Conservation (phyloP, 306 rosid species). For the Astragalus glycyphyllos region DNA sequence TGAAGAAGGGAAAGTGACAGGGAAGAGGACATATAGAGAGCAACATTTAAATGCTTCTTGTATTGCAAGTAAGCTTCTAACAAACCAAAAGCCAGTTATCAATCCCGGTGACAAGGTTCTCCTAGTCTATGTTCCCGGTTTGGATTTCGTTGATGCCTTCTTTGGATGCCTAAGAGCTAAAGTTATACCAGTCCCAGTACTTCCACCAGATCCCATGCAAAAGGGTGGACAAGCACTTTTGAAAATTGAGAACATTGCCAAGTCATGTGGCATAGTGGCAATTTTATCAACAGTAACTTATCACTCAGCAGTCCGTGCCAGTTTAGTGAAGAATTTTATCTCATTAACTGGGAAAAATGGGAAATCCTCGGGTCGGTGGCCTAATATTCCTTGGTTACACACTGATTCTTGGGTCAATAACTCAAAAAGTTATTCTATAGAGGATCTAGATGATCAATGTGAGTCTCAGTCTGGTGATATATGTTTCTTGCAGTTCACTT, state of each 20-base stretch:
- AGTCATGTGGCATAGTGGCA: constrained; percentile 78
- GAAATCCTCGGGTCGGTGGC: constrained; percentile 74
- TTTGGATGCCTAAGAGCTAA: constrained; percentile 88
- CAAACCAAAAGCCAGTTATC: constrained; percentile 73
- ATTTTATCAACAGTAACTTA: constrained; percentile 73
- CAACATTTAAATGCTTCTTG: constrained; percentile 77
- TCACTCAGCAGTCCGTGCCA: constrained; percentile 89
- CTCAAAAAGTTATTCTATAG: constrained; percentile 49
- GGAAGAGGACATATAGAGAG: constrained; percentile 75
- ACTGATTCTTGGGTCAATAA: constrained; percentile 77
- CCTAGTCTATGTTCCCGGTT: constrained; percentile 79
- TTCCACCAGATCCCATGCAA: constrained; percentile 95
- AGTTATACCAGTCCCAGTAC: constrained; percentile 86
- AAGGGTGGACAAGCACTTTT: constrained; percentile 88
- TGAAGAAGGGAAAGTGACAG: constrained; percentile 67
- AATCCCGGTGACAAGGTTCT: constrained; percentile 85
- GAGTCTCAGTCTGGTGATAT: constrained; percentile 68
- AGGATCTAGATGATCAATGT: constrained; percentile 46
- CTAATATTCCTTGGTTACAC: constrained; percentile 89
- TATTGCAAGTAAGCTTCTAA: constrained; percentile 77
- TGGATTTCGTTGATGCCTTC: constrained; percentile 91
- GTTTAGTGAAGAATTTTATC: constrained; percentile 65
- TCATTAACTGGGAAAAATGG: constrained; percentile 56
- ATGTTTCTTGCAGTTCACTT: constrained; percentile 85
- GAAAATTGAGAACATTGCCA: constrained; percentile 84